Conservation (phyloP, 2,329 filamentous ascomycete genomes). For the Claviceps quebecensis region DNA sequence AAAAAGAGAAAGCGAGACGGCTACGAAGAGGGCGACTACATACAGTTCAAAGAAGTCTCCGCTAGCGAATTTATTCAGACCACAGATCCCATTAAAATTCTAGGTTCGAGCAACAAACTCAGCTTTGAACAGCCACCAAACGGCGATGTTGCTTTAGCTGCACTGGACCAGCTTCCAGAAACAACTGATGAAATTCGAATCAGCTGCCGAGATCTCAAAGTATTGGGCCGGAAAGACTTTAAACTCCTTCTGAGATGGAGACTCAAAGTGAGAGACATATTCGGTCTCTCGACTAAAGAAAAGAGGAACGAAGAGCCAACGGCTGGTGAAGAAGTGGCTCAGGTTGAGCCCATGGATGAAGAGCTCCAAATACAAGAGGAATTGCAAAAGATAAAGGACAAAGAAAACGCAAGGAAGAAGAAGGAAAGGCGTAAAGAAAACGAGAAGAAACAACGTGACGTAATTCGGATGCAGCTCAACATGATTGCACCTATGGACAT, state of each 20-base stretch:
- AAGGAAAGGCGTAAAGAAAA: constrained; percentile 78
- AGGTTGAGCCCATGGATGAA: constrained; percentile 85
- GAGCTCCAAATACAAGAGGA: constrained; percentile 85
- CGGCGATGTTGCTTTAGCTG: constrained; percentile 74
- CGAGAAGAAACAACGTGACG: constrained; percentile 85
- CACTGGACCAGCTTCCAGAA: constrained; percentile 71
- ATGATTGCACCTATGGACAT: constrained; percentile 96
- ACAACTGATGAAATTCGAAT: constrained; percentile 70
- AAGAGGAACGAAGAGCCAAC: constrained; percentile 46
- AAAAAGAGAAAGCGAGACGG: constrained; percentile 97
- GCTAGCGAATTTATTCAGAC: constrained; percentile 93
- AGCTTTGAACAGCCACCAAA: constrained; percentile 69
- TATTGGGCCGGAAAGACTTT: constrained; percentile 89
- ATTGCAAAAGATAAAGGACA: constrained; percentile 67
- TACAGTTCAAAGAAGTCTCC: constrained; percentile 75
- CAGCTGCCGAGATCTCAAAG: constrained; percentile 73
- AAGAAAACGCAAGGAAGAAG: constrained; percentile 62
- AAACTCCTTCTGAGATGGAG: constrained; percentile 82
- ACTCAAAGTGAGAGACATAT: constrained; percentile 75
- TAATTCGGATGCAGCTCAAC: constrained; percentile 91
- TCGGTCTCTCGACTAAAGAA: constrained; percentile 55
- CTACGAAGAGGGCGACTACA: constrained; percentile 93
- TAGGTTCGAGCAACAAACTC: constrained; percentile 73
- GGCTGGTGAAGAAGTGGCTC: constrained; percentile 47
- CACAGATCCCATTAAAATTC: constrained; percentile 79